Evolutionary conservation across 495 filamentous ascomycete species (phyloP).

Genomic region (Neurospora sp.): DNA sequence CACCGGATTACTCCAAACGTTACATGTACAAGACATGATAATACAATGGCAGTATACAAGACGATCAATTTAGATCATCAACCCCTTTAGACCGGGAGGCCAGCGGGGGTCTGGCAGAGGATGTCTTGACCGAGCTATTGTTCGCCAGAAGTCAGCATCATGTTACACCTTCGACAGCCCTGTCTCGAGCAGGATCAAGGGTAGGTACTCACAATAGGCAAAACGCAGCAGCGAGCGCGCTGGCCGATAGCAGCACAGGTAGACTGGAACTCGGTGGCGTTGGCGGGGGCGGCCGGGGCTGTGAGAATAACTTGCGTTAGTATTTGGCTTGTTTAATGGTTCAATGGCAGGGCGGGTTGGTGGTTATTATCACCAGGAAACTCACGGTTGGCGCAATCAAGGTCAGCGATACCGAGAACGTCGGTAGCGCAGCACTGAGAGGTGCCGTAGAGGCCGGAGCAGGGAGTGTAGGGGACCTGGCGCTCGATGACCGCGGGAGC

Average conservation of each 20-base stretch:
- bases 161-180: not conserved
- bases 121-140: conserved; percentile 22
- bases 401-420: conserved; percentile 31
- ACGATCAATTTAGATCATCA: not conserved
- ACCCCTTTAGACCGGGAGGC: too few species aligned
- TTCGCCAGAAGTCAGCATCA: not conserved
- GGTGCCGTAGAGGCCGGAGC: conserved; percentile 28
- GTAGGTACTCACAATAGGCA: conserved; percentile 19
- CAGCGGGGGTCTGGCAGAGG: conserved; percentile 19
- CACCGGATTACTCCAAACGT: not conserved
- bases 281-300: too few species aligned
- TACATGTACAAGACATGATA: not conserved
- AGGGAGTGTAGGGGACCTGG: conserved; percentile 25
- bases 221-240: conserved; percentile 35
- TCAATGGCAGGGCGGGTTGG: not conserved
- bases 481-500: conserved; percentile 19
- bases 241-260: conserved; percentile 30
- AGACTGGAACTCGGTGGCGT: conserved; percentile 20
- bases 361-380: not conserved
- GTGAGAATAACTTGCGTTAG: too few species aligned
- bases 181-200: not conserved
- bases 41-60: not conserved
- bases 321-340: too few species aligned
- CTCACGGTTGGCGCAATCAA: conserved; percentile 32
- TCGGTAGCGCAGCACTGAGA: conserved; percentile 31